These are phyloP conservation scores for Pyricularia pennisetigena DNA, from an alignment of 2,329 filamentous ascomycete genomes.

Conservation along the genomic window DNA sequence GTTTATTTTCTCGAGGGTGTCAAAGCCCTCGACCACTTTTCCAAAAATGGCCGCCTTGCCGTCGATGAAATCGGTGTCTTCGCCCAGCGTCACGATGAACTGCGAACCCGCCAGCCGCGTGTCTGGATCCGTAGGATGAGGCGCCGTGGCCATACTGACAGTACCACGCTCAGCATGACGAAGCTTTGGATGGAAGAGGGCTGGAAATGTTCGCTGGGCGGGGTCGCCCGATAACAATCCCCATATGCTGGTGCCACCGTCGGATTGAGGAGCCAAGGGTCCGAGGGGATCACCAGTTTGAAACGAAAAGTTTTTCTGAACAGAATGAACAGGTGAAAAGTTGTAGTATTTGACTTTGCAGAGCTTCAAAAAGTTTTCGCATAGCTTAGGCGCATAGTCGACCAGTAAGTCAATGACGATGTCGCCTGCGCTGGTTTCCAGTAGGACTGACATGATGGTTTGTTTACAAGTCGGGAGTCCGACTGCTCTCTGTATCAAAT, in stretches of 20 bases:
- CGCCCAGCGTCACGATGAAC: conserved; percentile 85
- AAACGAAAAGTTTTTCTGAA: conserved; percentile 93
- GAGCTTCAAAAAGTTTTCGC: conserved; percentile 97
- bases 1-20: conserved; percentile 89
- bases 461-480: not conserved
- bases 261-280: conserved; percentile 71
- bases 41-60: conserved; percentile 93
- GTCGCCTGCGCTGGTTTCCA: conserved; percentile 89
- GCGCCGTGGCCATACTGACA: conserved; percentile 94
- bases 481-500: not conserved
- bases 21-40: conserved; percentile 91
- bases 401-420: conserved; percentile 89
- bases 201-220: conserved; percentile 66
- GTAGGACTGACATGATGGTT: conserved; percentile 70
- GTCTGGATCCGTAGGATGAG: conserved; percentile 66
- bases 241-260: conserved; percentile 93
- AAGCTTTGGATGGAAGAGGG: conserved; percentile 77
- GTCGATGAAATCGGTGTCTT: conserved; percentile 82
- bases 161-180: conserved; percentile 86
- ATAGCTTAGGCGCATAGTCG: conserved; percentile 81
- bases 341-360: conserved; percentile 99
- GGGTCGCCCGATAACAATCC: conserved; percentile 60
- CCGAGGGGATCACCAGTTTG: conserved; percentile 93
- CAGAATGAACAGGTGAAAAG: conserved; percentile 82
- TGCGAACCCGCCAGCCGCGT: conserved; percentile 78